Evolutionary conservation across 345 rosid genomes (phyloP).

Genomic region (Ceriops zippeliana): DNA sequence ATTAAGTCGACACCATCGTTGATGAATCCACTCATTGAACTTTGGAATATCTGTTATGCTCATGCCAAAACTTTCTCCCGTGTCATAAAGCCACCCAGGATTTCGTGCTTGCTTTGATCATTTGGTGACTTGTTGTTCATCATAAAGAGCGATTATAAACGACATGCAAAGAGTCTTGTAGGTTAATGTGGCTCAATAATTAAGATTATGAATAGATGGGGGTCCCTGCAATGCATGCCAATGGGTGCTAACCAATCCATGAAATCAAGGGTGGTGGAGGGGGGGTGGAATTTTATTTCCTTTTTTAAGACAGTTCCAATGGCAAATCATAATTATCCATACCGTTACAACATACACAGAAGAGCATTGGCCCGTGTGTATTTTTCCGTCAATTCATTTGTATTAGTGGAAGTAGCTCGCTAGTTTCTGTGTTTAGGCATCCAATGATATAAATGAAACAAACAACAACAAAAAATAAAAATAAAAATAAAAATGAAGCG

Average conservation of each 20-base stretch:
- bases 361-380: slow-evolving; percentile 1
- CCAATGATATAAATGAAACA: too few relatives aligned
- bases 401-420: too few relatives aligned
- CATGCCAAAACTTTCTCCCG: slow-evolving; percentile 14
- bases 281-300: not conserved
- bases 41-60: not conserved
- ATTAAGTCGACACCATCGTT: too few relatives aligned
- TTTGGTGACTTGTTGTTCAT: slow-evolving; percentile 5
- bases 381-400: not conserved
- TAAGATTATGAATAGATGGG: slow-evolving; percentile 16
- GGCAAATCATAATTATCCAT: slow-evolving; percentile 9
- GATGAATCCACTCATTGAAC: slow-evolving; percentile 10
- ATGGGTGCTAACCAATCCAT: not conserved
- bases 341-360: slow-evolving; percentile 1
- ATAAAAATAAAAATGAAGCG: not conserved
- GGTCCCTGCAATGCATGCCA: not conserved
- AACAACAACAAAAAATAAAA: too few relatives aligned
- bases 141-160: not conserved
- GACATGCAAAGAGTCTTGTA: not conserved
- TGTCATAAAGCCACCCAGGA: not conserved
- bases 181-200: slow-evolving; percentile 15
- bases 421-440: too few relatives aligned
- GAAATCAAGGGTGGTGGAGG: not conserved
- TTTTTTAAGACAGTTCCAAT: not conserved
- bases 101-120: slow-evolving; percentile 20